Conservation (phyloP, 768 basidiomycete species). For the Mycena belliarum region DNA sequence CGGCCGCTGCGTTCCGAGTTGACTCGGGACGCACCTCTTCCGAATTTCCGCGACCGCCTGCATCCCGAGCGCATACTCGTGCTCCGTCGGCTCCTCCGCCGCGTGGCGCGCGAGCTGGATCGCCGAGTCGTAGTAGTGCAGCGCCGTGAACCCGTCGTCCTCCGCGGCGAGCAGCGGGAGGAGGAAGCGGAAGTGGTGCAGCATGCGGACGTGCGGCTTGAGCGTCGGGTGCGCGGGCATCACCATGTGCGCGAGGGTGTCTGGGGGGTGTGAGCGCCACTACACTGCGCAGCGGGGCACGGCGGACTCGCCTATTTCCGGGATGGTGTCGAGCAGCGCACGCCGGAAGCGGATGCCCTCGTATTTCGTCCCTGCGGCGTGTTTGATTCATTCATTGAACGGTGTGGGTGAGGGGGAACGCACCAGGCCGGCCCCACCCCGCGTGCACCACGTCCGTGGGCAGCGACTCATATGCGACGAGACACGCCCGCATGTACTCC, state of each 20-base stretch:
- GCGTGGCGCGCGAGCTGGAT: slow-evolving; percentile 72
- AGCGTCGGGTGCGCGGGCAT: slow-evolving; percentile 72
- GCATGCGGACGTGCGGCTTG: slow-evolving; percentile 75
- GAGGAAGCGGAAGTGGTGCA: slow-evolving; percentile 80
- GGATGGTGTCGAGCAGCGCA: slow-evolving; percentile 69
- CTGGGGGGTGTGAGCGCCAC: slow-evolving; percentile 34
- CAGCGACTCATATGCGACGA: slow-evolving; percentile 69
- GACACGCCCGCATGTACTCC: slow-evolving; percentile 75
- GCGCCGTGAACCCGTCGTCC: slow-evolving; percentile 62
- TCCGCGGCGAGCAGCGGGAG: slow-evolving; percentile 60
- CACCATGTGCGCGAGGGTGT: slow-evolving; percentile 66
- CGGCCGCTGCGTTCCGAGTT: not conserved
- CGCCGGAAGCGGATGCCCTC: slow-evolving; percentile 66
- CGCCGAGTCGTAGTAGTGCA: slow-evolving; percentile 78
- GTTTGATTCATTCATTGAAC: not conserved
- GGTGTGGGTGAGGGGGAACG: slow-evolving; percentile 11
- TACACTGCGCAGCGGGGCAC: not conserved
- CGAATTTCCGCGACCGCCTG: slow-evolving; percentile 62
- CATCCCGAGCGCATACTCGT: slow-evolving; percentile 67
- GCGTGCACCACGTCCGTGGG: slow-evolving; percentile 66
- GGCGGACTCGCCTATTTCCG: slow-evolving; percentile 58
- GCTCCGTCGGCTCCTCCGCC: slow-evolving; percentile 59
- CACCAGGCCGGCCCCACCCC: slow-evolving; percentile 78
- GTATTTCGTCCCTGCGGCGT: slow-evolving; percentile 52
- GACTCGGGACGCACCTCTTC: slow-evolving; percentile 48